Conservation (phyloP, 78 protist species). For the Guillardia theta region DNA sequence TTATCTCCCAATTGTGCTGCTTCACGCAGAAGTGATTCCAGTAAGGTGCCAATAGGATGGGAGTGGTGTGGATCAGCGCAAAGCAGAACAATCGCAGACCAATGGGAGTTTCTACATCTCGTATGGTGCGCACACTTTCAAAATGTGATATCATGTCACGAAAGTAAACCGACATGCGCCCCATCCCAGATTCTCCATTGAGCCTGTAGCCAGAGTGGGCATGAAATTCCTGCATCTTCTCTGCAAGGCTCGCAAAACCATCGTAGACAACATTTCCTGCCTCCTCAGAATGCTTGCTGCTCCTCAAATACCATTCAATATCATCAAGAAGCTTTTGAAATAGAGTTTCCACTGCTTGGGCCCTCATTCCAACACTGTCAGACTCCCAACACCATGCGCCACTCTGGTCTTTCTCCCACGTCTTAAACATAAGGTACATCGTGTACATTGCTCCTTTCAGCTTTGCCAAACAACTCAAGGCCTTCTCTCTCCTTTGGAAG, state of each 20-base stretch:
- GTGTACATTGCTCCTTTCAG: neutral
- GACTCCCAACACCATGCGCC: neutral
- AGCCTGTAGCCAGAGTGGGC: neutral
- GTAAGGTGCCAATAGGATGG: neutral
- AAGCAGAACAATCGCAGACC: constrained; percentile 37
- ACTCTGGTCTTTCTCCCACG: neutral
- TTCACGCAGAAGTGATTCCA: constrained; percentile 18
- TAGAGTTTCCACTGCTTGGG: neutral
- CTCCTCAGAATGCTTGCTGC: neutral
- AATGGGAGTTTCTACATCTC: neutral
- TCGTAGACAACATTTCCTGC: constrained; percentile 2
- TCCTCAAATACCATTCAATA: neutral
- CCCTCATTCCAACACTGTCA: neutral
- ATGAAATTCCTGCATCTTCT: neutral
- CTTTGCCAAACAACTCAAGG: neutral
- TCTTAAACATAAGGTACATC: neutral
- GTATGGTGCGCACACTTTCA: neutral
- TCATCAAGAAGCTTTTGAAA: neutral
- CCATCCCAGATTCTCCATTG: neutral
- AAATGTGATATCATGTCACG: neutral
- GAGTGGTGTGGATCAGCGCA: neutral
- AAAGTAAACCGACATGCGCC: neutral
- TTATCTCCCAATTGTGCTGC: neutral
- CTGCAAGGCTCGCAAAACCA: neutral
- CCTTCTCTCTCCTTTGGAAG: neutral